Percentiles rank a stretch among this genome's conserved stretches.
These are phyloP conservation scores for Ensete ventricosum DNA, from an alignment of 176 grass and related monocot species.

Conservation along the genomic window DNA sequence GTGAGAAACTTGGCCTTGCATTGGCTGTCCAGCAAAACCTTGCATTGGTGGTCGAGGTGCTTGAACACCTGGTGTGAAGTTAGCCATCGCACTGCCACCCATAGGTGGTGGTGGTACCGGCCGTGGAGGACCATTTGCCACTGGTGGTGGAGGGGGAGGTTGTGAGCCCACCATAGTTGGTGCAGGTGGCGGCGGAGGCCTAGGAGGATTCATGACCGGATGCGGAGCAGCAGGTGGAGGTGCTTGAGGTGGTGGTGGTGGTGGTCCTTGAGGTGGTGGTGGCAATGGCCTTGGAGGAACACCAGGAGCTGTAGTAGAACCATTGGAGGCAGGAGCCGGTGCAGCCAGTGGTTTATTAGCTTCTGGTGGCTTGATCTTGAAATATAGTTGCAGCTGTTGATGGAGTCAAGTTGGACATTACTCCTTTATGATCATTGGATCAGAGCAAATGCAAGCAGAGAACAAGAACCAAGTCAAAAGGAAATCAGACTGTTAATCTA, in stretches of 20 bases:
- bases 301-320: slow-evolving; percentile 36
- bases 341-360: slow-evolving; percentile 55
- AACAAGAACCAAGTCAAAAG: slow-evolving; percentile 2
- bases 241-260: slow-evolving; percentile 42
- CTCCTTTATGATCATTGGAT: neutral
- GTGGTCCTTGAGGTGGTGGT: slow-evolving; percentile 37
- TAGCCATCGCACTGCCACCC: slow-evolving; percentile 37
- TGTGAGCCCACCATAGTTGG: slow-evolving; percentile 21
- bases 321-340: slow-evolving; percentile 52
- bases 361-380: slow-evolving; percentile 70
- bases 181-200: slow-evolving; percentile 48
- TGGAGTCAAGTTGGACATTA: neutral
- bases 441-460: neutral
- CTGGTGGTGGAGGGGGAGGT: slow-evolving; percentile 52
- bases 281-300: slow-evolving; percentile 54
- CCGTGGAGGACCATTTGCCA: slow-evolving; percentile 60
- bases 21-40: slow-evolving; percentile 48
- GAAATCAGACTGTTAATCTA: slow-evolving; percentile 5
- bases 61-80: slow-evolving; percentile 47
- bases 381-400: slow-evolving; percentile 76
- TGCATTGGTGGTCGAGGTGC: slow-evolving; percentile 47
- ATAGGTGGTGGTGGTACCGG: slow-evolving; percentile 59
- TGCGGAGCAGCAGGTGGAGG: slow-evolving; percentile 37
- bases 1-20: slow-evolving; percentile 13
- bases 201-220: slow-evolving; percentile 42